A percentile compares a stretch with the other conserved stretches of the same genome.
phyloP scores from a whole-genome alignment of 495 filamentous ascomycete species.

The Penicillium simplicissimum region DNA sequence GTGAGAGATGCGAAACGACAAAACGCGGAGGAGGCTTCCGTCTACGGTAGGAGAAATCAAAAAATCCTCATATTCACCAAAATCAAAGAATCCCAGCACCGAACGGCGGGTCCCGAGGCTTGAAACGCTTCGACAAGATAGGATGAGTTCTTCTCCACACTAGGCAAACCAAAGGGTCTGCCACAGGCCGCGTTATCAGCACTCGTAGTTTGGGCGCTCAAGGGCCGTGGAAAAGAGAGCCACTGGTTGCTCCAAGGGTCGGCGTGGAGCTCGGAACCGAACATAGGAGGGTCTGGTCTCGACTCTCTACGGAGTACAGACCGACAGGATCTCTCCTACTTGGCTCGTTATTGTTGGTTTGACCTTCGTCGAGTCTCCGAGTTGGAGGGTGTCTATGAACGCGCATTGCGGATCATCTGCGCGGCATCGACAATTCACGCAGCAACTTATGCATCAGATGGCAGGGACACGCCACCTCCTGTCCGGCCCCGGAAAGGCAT shows the following conservation, averaged over 20 bases:
- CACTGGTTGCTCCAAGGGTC: constrained; percentile 9
- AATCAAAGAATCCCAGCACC: constrained; percentile 4
- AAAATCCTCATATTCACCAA: neutral
- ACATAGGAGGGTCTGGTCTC: neutral
- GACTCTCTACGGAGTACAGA: neutral
- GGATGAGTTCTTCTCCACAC: constrained; percentile 21
- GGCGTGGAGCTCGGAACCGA: constrained; percentile 12
- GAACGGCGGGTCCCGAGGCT: constrained; percentile 21
- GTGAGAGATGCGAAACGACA: constrained; percentile 29
- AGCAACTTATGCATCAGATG: constrained; percentile 3
- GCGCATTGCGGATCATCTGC: constrained; percentile 15
- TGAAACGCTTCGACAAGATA: constrained; percentile 13
- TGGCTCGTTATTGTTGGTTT: neutral
- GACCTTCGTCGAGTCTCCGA: neutral
- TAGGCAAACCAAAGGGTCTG: neutral
- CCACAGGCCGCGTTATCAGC: constrained; percentile 6
- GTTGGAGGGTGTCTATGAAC: neutral
- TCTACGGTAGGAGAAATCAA: constrained; percentile 10
- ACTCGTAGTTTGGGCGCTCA: neutral
- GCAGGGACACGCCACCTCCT: constrained; percentile 7
- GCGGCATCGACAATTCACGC: constrained; percentile 1
- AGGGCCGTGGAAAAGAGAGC: constrained; percentile 11
- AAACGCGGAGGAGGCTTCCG: constrained; percentile 17
- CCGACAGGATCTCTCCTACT: neutral
- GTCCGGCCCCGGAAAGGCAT: neutral